Percentiles rank a stretch among this genome's conserved stretches.
These are phyloP conservation scores for Cryphonectria radicalis DNA, from an alignment of 2,329 filamentous ascomycete genomes.

Conservation along the genomic window DNA sequence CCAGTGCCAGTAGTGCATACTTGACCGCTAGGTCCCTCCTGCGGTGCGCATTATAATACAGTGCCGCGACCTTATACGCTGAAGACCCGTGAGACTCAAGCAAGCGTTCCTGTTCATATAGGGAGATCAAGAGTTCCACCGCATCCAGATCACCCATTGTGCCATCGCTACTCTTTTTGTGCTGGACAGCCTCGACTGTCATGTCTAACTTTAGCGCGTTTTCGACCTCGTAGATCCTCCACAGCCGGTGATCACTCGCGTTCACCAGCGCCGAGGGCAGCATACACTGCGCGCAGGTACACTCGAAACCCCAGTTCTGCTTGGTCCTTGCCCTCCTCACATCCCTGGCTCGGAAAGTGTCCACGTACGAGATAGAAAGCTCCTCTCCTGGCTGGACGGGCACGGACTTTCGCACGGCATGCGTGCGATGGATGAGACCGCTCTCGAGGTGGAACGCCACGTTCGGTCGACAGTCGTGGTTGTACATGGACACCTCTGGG, in stretches of 20 bases:
- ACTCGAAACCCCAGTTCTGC: slow-evolving; percentile 46
- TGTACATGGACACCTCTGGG: slow-evolving; percentile 44
- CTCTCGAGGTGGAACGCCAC: slow-evolving; percentile 43
- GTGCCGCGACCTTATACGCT: slow-evolving; percentile 44
- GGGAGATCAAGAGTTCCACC: slow-evolving; percentile 39
- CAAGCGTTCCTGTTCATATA: slow-evolving; percentile 43
- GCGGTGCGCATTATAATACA: slow-evolving; percentile 44
- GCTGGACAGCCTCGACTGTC: neutral
- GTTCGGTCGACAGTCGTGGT: slow-evolving; percentile 49
- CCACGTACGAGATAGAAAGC: slow-evolving; percentile 47
- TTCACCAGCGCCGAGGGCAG: slow-evolving; percentile 31
- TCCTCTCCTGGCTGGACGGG: slow-evolving; percentile 39
- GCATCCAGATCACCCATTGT: slow-evolving; percentile 31
- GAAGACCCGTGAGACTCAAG: slow-evolving; percentile 43
- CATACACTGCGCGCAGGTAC: slow-evolving; percentile 43
- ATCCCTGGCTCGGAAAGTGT: slow-evolving; percentile 39
- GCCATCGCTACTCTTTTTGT: neutral
- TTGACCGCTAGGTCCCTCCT: slow-evolving; percentile 36
- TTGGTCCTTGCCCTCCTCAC: slow-evolving; percentile 38
- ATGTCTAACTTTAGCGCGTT: slow-evolving; percentile 25
- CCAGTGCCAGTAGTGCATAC: slow-evolving; percentile 41
- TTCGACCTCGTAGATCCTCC: slow-evolving; percentile 39
- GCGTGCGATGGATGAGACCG: slow-evolving; percentile 44
- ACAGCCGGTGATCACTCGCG: slow-evolving; percentile 39
- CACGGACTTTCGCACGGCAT: slow-evolving; percentile 40